Evolutionary conservation across 805 yeast genomes (phyloP).

Genomic region (Clavispora santaluciae): DNA sequence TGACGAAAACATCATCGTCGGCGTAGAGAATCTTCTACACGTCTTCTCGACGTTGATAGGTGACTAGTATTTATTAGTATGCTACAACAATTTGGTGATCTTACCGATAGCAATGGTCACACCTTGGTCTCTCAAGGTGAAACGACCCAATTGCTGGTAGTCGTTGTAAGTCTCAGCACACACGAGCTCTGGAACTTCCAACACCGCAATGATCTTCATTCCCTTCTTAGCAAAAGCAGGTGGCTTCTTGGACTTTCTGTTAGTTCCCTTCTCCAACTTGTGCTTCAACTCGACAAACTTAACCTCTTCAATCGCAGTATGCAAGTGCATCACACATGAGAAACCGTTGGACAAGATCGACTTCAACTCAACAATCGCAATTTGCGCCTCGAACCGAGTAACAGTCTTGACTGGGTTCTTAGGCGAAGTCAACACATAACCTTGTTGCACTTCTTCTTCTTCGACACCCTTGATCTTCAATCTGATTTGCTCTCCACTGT

Average conservation of each 20-base stretch:
- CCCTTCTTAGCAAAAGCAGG: constrained; percentile 99
- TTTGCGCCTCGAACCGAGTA: constrained; percentile 88
- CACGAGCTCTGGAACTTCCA: constrained; percentile 81
- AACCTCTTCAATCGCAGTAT: constrained; percentile 97
- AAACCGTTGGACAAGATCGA: constrained; percentile 92
- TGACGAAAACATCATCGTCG: constrained; percentile 67
- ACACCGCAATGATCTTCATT: constrained; percentile 92
- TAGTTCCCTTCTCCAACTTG: constrained; percentile 93
- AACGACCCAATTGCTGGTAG: constrained; percentile 95
- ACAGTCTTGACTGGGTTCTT: constrained; percentile 88
- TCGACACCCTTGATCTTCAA: constrained; percentile 91
- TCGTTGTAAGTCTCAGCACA: constrained; percentile 91
- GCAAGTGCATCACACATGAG: constrained; percentile 98
- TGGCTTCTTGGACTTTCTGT: constrained; percentile 92
- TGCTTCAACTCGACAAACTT: constrained; percentile 76
- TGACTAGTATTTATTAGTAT: constrained; percentile 1
- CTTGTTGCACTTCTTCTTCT: constrained; percentile 91
- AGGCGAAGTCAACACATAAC: constrained; percentile 85
- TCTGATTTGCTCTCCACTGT: constrained; percentile 96
- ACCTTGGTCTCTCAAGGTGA: constrained; percentile 98
- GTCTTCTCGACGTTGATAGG: constrained; percentile 31
- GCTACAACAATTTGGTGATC: constrained; percentile 77
- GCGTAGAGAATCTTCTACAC: constrained; percentile 57
- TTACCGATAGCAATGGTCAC: constrained; percentile 97
- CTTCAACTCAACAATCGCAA: constrained; percentile 94